phyloP scores from a whole-genome alignment of 495 filamentous ascomycete species.

The Daldinia decipiens region DNA sequence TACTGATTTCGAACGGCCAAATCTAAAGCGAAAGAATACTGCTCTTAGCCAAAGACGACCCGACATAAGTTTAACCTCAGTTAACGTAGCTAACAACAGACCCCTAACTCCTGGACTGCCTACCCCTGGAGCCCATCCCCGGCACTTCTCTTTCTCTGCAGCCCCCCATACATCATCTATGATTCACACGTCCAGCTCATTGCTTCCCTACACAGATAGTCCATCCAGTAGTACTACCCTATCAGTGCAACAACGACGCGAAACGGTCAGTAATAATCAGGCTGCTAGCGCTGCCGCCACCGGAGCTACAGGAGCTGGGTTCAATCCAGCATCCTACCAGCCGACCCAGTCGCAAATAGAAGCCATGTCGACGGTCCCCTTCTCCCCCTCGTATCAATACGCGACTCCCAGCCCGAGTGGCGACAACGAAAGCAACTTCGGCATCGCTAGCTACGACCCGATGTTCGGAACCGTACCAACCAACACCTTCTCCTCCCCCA shows the following conservation, averaged over 20 bases:
- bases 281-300: constrained; percentile 22
- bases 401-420: constrained; percentile 42
- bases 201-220: constrained; percentile 35
- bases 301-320: constrained; percentile 34
- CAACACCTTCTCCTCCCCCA: constrained; percentile 58
- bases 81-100: constrained; percentile 25
- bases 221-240: not conserved
- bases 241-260: constrained; percentile 35
- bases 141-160: constrained; percentile 49
- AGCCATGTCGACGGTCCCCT: constrained; percentile 47
- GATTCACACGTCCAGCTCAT: constrained; percentile 45
- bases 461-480: constrained; percentile 64
- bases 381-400: constrained; percentile 56
- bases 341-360: constrained; percentile 38
- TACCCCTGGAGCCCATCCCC: constrained; percentile 45
- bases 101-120: constrained; percentile 42
- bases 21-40: constrained; percentile 56
- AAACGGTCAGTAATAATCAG: constrained; percentile 34
- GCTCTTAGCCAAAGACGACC: constrained; percentile 48
- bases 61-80: constrained; percentile 44
- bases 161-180: constrained; percentile 49
- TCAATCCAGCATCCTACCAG: constrained; percentile 38
- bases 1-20: constrained; percentile 45
- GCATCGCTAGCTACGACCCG: constrained; percentile 58
- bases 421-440: constrained; percentile 39